phyloP scores from a whole-genome alignment of 805 yeast genomes.

The Barnettozyma wickerhamii region DNA sequence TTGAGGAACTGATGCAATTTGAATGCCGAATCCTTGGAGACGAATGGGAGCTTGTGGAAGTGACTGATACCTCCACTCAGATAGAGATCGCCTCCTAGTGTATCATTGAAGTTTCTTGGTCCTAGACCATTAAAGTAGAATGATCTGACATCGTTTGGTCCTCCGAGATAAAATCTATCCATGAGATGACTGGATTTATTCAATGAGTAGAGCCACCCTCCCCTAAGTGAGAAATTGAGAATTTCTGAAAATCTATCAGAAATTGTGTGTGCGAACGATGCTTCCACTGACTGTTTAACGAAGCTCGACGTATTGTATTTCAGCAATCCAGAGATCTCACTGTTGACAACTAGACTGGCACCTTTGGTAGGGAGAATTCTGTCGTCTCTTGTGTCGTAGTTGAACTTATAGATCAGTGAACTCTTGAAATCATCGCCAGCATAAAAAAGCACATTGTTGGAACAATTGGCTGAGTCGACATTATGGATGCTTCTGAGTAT shows the following conservation, averaged over 20 bases:
- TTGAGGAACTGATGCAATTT: constrained; percentile 60
- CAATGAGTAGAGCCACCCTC: constrained; percentile 53
- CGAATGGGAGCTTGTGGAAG: constrained; percentile 56
- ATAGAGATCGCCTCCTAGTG: constrained; percentile 65
- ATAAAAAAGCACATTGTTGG: constrained; percentile 50
- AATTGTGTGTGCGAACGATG: constrained; percentile 27
- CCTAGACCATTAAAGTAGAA: constrained; percentile 67
- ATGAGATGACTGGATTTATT: constrained; percentile 44
- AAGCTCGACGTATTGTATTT: constrained; percentile 25
- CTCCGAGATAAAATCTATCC: constrained; percentile 85
- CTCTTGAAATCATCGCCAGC: constrained; percentile 64
- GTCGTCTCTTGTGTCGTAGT: constrained; percentile 38
- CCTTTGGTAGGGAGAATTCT: constrained; percentile 44
- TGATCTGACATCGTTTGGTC: constrained; percentile 67
- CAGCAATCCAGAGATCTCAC: constrained; percentile 40
- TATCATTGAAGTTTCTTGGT: constrained; percentile 48
- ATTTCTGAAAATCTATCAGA: constrained; percentile 35
- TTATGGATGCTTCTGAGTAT: constrained; percentile 38
- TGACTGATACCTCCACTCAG: constrained; percentile 53
- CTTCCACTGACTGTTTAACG: constrained; percentile 33
- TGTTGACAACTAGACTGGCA: constrained; percentile 29
- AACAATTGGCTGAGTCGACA: constrained; percentile 40
- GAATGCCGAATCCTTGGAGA: constrained; percentile 44
- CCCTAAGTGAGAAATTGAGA: constrained; percentile 41
- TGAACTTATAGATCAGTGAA: constrained; percentile 40